phyloP scores from a whole-genome alignment of 2,329 filamentous ascomycete genomes.

The Grosmannia penicillata region DNA sequence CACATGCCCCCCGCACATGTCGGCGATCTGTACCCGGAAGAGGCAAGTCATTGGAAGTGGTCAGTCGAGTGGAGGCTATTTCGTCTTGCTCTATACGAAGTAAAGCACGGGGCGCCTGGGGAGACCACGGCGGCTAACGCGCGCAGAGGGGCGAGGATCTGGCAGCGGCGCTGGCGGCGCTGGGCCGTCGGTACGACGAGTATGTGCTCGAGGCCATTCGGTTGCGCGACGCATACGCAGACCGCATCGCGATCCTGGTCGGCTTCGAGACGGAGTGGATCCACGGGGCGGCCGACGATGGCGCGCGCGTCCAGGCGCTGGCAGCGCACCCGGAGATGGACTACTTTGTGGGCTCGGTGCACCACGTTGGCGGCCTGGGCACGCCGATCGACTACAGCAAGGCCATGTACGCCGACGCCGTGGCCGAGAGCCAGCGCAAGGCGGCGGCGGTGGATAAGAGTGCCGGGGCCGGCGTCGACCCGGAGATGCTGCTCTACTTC shows the following conservation, averaged over 20 bases:
- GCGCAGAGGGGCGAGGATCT: constrained; percentile 34
- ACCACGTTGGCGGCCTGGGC: constrained; percentile 66
- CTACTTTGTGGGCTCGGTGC: constrained; percentile 78
- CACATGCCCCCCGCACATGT: constrained; percentile 74
- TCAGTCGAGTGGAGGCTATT: too few species aligned
- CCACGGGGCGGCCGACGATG: constrained; percentile 42
- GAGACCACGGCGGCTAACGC: too few species aligned
- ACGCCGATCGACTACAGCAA: constrained; percentile 81
- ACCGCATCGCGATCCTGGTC: constrained; percentile 63
- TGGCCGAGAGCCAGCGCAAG: background rate
- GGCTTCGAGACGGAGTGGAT: constrained; percentile 95
- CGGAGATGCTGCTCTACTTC: constrained; percentile 60
- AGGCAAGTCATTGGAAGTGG: too few species aligned
- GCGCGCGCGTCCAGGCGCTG: constrained; percentile 48
- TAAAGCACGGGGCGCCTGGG: too few species aligned
- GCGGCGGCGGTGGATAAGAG: constrained; percentile 27
- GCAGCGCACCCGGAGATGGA: constrained; percentile 46
- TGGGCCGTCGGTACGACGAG: constrained; percentile 45
- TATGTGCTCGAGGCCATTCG: constrained; percentile 65
- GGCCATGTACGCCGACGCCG: constrained; percentile 49
- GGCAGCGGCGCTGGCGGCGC: constrained; percentile 28
- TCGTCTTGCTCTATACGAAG: too few species aligned
- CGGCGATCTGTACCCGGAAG: constrained; percentile 82
- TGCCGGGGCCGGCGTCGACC: constrained; percentile 17
- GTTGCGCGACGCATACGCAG: constrained; percentile 54